phyloP scores from a whole-genome alignment of 1,284 basidiomycete species.

The Peniophora sp. region DNA sequence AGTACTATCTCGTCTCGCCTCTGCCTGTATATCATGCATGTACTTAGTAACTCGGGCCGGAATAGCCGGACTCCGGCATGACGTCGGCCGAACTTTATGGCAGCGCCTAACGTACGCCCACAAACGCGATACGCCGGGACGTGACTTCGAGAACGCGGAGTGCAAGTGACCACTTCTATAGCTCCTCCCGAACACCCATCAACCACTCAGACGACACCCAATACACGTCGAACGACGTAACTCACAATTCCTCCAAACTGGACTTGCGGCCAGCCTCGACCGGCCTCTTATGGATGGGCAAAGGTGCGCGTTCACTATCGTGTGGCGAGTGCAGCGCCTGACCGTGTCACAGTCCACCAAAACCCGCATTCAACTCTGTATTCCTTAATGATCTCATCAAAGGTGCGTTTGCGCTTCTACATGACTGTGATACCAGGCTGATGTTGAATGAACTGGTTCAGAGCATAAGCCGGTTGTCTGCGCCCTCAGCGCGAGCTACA shows the following conservation, averaged over 20 bases:
- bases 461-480: conserved; percentile 78
- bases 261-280: conserved; percentile 45
- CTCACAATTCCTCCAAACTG: conserved; percentile 31
- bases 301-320: conserved; percentile 31
- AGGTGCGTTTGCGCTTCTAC: conserved; percentile 31
- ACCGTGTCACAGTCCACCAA: conserved; percentile 35
- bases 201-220: no score
- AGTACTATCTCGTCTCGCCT: no score
- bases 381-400: conserved; percentile 60
- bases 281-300: conserved; percentile 72
- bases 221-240: no score
- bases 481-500: conserved; percentile 74
- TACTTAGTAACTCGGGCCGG: no score
- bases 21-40: no score
- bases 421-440: not conserved
- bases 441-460: conserved; percentile 20
- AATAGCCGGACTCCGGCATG: no score
- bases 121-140: no score
- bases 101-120: no score
- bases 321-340: conserved; percentile 4
- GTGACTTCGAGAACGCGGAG: no score
- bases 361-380: conserved; percentile 52
- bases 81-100: no score
- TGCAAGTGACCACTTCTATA: no score
- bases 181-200: no score